These are phyloP conservation scores for Pseudogymnoascus sp. DNA, from an alignment of 2,329 filamentous ascomycete genomes.

Conservation along the genomic window DNA sequence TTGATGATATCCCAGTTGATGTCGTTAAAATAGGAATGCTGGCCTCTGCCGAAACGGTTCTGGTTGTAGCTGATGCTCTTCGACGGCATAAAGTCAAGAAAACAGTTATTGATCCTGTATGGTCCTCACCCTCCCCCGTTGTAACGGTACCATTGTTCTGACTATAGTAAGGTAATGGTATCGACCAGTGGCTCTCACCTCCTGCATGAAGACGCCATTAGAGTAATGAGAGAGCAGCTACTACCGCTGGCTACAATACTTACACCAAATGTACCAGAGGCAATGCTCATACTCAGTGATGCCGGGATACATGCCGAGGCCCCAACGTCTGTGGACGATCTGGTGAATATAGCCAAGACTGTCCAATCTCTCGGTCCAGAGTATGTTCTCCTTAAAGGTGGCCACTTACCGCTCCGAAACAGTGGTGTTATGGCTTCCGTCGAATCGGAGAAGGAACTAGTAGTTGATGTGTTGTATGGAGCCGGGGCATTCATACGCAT, in stretches of 20 bases:
- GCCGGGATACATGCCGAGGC: slow-evolving; percentile 35
- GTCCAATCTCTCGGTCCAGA: slow-evolving; percentile 63
- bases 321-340: slow-evolving; percentile 51
- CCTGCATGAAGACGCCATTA: slow-evolving; percentile 56
- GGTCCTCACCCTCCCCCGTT: slow-evolving; percentile 12
- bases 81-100: slow-evolving; percentile 46
- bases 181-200: slow-evolving; percentile 69
- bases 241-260: slow-evolving; percentile 60
- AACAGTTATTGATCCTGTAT: slow-evolving; percentile 68
- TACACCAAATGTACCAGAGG: slow-evolving; percentile 73
- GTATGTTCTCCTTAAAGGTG: slow-evolving; percentile 83
- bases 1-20: slow-evolving; percentile 78
- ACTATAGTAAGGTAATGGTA: slow-evolving; percentile 68
- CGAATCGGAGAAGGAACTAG: slow-evolving; percentile 51
- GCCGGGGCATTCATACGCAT: slow-evolving; percentile 50
- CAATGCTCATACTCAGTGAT: slow-evolving; percentile 52
- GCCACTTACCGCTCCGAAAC: slow-evolving; percentile 70
- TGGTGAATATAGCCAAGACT: slow-evolving; percentile 59
- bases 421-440: slow-evolving; percentile 50
- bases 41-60: slow-evolving; percentile 61
- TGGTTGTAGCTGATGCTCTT: slow-evolving; percentile 58
- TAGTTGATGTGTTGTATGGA: slow-evolving; percentile 72
- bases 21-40: slow-evolving; percentile 92
- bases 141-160: background rate
- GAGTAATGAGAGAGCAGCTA: slow-evolving; percentile 48